These are phyloP conservation scores for Sphagnum contortum DNA, from an alignment of 225 moss, liverwort and hornwort species.

Conservation along the genomic window DNA sequence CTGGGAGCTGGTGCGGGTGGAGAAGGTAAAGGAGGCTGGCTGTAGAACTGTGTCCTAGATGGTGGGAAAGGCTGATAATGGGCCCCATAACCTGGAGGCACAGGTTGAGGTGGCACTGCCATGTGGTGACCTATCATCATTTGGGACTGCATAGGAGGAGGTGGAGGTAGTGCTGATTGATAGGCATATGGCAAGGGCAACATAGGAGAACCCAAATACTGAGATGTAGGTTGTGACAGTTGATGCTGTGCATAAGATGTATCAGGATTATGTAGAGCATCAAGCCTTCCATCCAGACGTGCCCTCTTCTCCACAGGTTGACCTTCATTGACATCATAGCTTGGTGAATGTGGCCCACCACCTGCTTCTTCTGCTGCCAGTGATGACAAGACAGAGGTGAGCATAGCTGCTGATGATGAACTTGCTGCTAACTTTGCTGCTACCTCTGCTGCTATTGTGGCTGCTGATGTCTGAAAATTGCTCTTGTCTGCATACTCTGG, in stretches of 20 bases:
- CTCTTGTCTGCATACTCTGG: constrained; percentile 49
- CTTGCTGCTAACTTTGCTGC: constrained; percentile 87
- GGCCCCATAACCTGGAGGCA: constrained; percentile 69
- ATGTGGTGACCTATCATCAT: constrained; percentile 66
- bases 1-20: constrained; percentile 59
- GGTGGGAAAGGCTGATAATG: constrained; percentile 60
- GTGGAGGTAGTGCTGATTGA: constrained; percentile 57
- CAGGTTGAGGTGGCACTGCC: constrained; percentile 62
- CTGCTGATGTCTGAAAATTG: constrained; percentile 30
- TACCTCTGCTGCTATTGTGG: constrained; percentile 78
- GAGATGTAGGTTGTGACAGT: constrained; percentile 61
- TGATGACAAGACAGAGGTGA: constrained; percentile 88
- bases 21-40: constrained; percentile 71
- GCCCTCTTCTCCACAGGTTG: constrained; percentile 59
- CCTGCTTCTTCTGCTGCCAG: constrained; percentile 85
- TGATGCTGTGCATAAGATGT: constrained; percentile 36
- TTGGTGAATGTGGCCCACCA: constrained; percentile 30
- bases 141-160: constrained; percentile 64
- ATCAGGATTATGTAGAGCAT: constrained; percentile 21
- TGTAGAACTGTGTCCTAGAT: constrained; percentile 70
- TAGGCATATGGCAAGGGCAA: constrained; percentile 49
- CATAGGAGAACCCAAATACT: constrained; percentile 52
- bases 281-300: constrained; percentile 53
- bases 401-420: constrained; percentile 89
- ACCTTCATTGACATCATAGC: constrained; percentile 40